phyloP scores from a whole-genome alignment of 2,329 filamentous ascomycete species.

The Laburnicola sp. region DNA sequence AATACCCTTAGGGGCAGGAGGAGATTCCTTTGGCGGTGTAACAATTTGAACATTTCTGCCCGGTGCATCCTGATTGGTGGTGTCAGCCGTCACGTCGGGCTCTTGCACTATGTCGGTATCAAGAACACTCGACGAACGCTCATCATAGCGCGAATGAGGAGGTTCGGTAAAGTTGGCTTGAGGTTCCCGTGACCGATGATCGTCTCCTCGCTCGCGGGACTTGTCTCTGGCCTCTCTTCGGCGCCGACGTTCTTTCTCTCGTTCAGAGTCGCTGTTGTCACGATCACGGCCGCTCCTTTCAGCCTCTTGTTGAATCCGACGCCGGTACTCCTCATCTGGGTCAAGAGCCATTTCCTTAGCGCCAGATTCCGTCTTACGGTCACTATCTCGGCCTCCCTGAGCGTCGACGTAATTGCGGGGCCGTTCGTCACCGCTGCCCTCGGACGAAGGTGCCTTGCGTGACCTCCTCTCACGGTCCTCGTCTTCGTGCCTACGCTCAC shows the following conservation, averaged over 20 bases:
- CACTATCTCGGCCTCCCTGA: constrained; percentile 30
- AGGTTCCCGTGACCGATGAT: constrained; percentile 27
- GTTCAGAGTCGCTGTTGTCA: constrained; percentile 38
- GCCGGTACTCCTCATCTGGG: constrained; percentile 56
- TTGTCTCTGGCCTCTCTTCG: constrained; percentile 39
- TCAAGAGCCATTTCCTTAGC: constrained; percentile 43
- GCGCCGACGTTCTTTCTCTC: constrained; percentile 39
- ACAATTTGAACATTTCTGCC: constrained; percentile 60
- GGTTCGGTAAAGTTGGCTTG: constrained; percentile 24
- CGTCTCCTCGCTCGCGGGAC: constrained; percentile 31
- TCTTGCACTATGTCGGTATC: constrained; percentile 39
- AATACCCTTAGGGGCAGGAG: constrained; percentile 73
- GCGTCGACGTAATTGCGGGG: constrained; percentile 43
- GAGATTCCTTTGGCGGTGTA: constrained; percentile 69
- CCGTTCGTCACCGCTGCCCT: constrained; percentile 41
- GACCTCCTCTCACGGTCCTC: constrained; percentile 33
- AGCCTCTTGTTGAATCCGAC: constrained; percentile 51
- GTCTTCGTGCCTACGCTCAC: constrained; percentile 40
- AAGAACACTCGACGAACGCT: constrained; percentile 34
- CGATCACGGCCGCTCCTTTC: constrained; percentile 42
- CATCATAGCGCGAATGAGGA: constrained; percentile 30
- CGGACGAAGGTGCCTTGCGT: constrained; percentile 35
- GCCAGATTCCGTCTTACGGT: constrained; percentile 38
- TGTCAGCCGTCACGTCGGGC: constrained; percentile 33
- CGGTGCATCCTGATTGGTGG: constrained; percentile 25